These are phyloP conservation scores for Orobanche coerulescens DNA, from an alignment of 257 asterid species.

Conservation along the genomic window DNA sequence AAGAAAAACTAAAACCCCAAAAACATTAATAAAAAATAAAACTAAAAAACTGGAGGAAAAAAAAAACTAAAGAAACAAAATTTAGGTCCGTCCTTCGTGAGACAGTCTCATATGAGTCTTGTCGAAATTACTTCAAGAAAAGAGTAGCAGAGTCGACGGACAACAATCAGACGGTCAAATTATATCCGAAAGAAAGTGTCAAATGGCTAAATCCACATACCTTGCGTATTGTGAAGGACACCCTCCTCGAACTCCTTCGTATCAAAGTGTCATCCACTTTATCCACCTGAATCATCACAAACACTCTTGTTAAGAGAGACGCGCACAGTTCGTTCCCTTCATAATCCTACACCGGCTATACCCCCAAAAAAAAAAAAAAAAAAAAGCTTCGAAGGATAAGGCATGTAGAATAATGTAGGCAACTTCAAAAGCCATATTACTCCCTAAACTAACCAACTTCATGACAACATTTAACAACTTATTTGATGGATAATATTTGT, in stretches of 20 bases:
- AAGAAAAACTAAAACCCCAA: no score
- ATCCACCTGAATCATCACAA: constrained; percentile 57
- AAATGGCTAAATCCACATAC: constrained; percentile 26
- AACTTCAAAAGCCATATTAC: not conserved
- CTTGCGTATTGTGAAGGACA: constrained; percentile 87
- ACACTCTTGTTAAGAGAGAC: not conserved
- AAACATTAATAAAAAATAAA: no score
- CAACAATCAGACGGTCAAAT: no score
- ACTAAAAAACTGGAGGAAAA: no score
- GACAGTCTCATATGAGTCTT: no score
- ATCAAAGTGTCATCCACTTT: constrained; percentile 55
- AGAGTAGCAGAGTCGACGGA: no score
- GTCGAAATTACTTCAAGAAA: no score
- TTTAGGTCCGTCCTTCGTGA: no score
- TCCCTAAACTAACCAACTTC: not conserved
- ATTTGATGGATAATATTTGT: no score
- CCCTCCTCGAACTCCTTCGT: constrained; percentile 76
- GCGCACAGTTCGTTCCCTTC: not conserved
- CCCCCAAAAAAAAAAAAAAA: not conserved
- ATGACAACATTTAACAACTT: not conserved
- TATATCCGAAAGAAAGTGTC: no score
- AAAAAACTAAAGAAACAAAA: not conserved
- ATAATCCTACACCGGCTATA: not conserved
- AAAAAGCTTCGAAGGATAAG: not conserved
- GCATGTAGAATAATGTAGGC: not conserved